These are phyloP conservation scores for Ophiostoma tasmaniense DNA, from an alignment of 2,329 filamentous ascomycete genomes.

Conservation along the genomic window DNA sequence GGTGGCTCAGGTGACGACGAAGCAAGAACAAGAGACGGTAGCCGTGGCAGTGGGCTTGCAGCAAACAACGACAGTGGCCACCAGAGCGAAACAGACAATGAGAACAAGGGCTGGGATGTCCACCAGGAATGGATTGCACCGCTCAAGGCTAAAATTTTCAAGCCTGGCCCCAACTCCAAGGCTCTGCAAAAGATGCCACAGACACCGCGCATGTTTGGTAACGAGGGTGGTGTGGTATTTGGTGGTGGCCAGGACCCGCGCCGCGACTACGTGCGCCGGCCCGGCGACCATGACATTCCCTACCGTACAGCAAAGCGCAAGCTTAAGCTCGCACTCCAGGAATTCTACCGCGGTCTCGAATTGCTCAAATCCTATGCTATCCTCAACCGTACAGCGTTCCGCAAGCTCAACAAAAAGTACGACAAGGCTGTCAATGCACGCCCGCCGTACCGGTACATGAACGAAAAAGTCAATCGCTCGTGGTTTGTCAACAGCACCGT, in stretches of 20 bases:
- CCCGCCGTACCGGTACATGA: slow-evolving; percentile 73
- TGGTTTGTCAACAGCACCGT: slow-evolving; percentile 88
- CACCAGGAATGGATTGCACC: slow-evolving; percentile 41
- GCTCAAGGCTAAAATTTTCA: slow-evolving; percentile 45
- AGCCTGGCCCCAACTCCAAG: slow-evolving; percentile 52
- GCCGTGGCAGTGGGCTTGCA: background rate
- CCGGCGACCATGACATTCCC: slow-evolving; percentile 54
- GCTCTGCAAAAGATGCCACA: slow-evolving; percentile 46
- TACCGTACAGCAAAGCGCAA: slow-evolving; percentile 86
- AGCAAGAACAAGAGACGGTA: background rate
- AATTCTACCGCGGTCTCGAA: slow-evolving; percentile 88
- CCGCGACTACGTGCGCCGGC: slow-evolving; percentile 44
- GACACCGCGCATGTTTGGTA: slow-evolving; percentile 37
- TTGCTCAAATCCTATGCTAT: slow-evolving; percentile 85
- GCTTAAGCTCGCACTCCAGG: slow-evolving; percentile 81
- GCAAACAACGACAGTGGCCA: slow-evolving; percentile 17
- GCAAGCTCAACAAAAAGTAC: slow-evolving; percentile 98
- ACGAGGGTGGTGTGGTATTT: slow-evolving; percentile 13
- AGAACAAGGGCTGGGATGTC: slow-evolving; percentile 19
- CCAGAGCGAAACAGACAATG: slow-evolving; percentile 23
- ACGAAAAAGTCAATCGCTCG: slow-evolving; percentile 80
- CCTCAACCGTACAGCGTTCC: slow-evolving; percentile 84
- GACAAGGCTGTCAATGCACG: slow-evolving; percentile 80
- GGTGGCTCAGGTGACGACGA: slow-evolving; percentile 17
- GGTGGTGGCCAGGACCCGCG: slow-evolving; percentile 25